Conservation (phyloP, 495 filamentous ascomycete genomes). For the Hypoxylon fuscum region DNA sequence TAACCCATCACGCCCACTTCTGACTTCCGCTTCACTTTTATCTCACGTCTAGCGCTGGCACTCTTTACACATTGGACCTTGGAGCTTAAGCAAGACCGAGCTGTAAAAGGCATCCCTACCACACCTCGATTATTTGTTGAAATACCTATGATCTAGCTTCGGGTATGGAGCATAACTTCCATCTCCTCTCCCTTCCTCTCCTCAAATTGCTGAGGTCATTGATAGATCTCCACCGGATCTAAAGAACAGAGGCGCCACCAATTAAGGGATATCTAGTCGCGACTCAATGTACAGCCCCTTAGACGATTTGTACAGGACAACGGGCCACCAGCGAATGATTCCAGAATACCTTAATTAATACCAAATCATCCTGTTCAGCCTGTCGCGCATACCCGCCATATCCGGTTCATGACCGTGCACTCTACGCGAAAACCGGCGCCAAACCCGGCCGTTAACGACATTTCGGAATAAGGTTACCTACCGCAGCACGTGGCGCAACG, state of each 20-base stretch:
- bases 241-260: background rate
- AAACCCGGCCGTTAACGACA: background rate
- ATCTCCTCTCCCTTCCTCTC: slow-evolving; percentile 8
- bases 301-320: background rate
- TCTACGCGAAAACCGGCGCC: background rate
- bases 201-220: slow-evolving; percentile 9
- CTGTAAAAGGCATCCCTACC: slow-evolving; percentile 20
- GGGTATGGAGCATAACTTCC: slow-evolving; percentile 14
- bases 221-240: slow-evolving; percentile 1
- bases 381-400: slow-evolving; percentile 5
- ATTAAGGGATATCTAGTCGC: background rate
- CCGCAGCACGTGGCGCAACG: slow-evolving; percentile 1
- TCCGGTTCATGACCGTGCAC: slow-evolving; percentile 4
- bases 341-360: slow-evolving; percentile 7
- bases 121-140: slow-evolving; percentile 9
- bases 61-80: slow-evolving; percentile 6
- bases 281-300: background rate
- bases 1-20: slow-evolving; percentile 11
- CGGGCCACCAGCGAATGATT: slow-evolving; percentile 1
- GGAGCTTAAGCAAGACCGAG: slow-evolving; percentile 10
- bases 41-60: slow-evolving; percentile 15
- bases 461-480: background rate
- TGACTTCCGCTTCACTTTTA: slow-evolving; percentile 29
- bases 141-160: slow-evolving; percentile 15
- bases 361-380: background rate